Conservation (phyloP, 2,329 filamentous ascomycete species). For the Epichloe brachyelytri region DNA sequence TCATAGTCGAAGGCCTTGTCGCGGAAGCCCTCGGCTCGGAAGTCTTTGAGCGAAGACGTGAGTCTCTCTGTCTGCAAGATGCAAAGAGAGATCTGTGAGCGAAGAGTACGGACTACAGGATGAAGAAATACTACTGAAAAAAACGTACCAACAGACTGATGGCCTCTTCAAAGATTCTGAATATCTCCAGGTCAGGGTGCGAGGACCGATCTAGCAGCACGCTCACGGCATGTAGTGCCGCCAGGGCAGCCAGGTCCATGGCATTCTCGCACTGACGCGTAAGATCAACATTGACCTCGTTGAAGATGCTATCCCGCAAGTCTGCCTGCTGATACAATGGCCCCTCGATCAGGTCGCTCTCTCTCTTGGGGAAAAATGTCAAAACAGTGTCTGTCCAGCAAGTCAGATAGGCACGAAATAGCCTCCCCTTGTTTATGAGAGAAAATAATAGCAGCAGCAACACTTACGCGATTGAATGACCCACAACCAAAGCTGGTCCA, state of each 20-base stretch:
- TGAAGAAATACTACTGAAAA: not conserved
- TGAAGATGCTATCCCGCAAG: conserved; percentile 50
- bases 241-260: conserved; percentile 48
- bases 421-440: no score
- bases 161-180: conserved; percentile 53
- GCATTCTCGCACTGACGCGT: conserved; percentile 49
- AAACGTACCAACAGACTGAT: conserved; percentile 44
- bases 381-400: conserved; percentile 30
- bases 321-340: conserved; percentile 47
- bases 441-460: not conserved
- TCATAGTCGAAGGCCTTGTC: conserved; percentile 28
- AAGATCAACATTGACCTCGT: conserved; percentile 51
- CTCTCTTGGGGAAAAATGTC: conserved; percentile 42
- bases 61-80: conserved; percentile 42
- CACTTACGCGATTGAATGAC: conserved; percentile 38
- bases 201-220: conserved; percentile 47
- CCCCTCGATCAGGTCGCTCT: conserved; percentile 40
- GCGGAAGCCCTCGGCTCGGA: conserved; percentile 44
- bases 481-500: conserved; percentile 54
- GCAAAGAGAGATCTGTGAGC: not conserved
- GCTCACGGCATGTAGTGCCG: conserved; percentile 47
- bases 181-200: conserved; percentile 48
- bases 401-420: conserved; percentile 4
- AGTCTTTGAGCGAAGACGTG: conserved; percentile 48
- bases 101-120: not conserved